Base-by-base conservation (phyloP, 331 rosid species). In the Saraca asoca region DNA sequence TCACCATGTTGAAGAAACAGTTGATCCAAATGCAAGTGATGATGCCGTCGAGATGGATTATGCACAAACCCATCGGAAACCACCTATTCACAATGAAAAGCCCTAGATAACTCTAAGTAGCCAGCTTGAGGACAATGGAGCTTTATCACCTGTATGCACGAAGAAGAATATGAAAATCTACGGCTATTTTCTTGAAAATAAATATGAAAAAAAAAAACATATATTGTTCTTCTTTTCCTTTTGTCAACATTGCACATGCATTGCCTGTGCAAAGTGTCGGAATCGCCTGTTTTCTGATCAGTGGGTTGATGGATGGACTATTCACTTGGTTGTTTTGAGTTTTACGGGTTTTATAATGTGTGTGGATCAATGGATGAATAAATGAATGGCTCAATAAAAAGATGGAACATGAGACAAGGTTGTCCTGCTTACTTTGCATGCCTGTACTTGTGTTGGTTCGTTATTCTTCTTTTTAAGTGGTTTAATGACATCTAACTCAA, bases 81-180 rank as follows among this genome's bases (percentile, higher is more conserved):
- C 98, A 46, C 97, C 98, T 16, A 93, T 93, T 81, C 98, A 93
- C 81, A 93, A 93, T 60, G 67, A 74, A 65, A 84, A 75, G 56
- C 85, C 80, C 52, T 90, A 83, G 77, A 51, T 46, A 24, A n/a
- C 38, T 15, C 12, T 70, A 68, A 9, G 17, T 68, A 54, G 63
- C 18, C 54, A 54, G 63, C 18, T 68, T 54, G 53, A 24, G 15
- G 39, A 14, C 8, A 7, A 8, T 29, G 61, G 18, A 18, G 51
- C 52, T 14, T 51, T 60, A 35, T 13, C 35, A 6, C 42, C 10
- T 38, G 2, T 39, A 9, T 39, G 31, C 2, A 24, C 31, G 31
- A 24, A 24, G 1, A 24, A 24, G 31, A 1, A 24, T 24, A 24
- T 1, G 31, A 24, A 24, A 24, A 3, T 24, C 2, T 24, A 24